A percentile compares a stretch with the other conserved stretches of the same genome.
phyloP scores from a whole-genome alignment of 345 rosid species.

The Carallia pectinifolia region DNA sequence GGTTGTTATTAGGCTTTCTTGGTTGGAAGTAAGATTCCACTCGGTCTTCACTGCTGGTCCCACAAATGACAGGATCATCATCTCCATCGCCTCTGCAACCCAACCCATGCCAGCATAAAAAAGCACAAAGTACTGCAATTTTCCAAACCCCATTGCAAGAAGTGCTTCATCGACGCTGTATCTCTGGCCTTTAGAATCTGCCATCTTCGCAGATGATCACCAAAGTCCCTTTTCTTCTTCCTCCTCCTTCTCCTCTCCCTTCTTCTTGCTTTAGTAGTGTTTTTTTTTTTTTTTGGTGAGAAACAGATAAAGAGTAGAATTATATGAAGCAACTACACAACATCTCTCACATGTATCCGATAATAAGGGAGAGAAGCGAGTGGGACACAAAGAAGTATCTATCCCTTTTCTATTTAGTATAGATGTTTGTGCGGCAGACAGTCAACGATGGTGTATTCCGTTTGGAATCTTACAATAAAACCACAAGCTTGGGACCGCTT shows the following conservation, averaged over 20 bases:
- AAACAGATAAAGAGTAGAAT: too few relatives aligned
- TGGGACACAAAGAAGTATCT: too few relatives aligned
- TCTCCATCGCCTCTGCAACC: constrained; percentile 12
- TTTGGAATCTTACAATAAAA: too few relatives aligned
- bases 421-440: too few relatives aligned
- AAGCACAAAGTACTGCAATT: not conserved
- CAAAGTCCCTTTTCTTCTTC: not conserved
- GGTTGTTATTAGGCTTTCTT: constrained; percentile 7
- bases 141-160: constrained; percentile 7
- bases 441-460: too few relatives aligned
- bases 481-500: too few relatives aligned
- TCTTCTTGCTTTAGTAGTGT: not conserved
- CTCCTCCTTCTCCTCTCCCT: not conserved
- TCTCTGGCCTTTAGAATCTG: not conserved
- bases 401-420: too few relatives aligned
- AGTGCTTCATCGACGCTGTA: constrained; percentile 13
- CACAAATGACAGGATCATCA: constrained; percentile 1
- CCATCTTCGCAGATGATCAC: not conserved
- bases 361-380: too few relatives aligned
- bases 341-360: too few relatives aligned
- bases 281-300: too few relatives aligned
- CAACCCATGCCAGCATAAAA: constrained; percentile 13
- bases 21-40: constrained; percentile 7
- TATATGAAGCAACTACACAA: too few relatives aligned
- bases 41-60: constrained; percentile 3